These are phyloP conservation scores for Pedinophyceae sp. DNA, from an alignment of 139 green algal genomes.

Conservation along the genomic window DNA sequence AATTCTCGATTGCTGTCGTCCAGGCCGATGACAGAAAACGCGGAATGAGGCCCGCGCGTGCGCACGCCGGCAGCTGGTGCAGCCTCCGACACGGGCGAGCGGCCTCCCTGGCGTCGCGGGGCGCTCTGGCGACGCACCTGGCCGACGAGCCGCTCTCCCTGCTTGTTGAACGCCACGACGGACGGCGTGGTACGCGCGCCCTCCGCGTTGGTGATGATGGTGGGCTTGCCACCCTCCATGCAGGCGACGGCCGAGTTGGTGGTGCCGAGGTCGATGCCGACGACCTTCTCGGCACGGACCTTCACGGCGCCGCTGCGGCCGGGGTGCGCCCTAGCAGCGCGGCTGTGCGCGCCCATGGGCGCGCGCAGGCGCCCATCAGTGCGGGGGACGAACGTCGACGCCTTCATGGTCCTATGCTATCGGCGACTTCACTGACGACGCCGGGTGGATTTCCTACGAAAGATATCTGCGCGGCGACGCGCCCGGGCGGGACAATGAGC, in stretches of 20 bases:
- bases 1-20: neutral
- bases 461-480: too few species aligned
- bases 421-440: too few species aligned
- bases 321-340: too few species aligned
- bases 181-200: constrained; percentile 90
- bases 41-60: neutral
- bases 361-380: too few species aligned
- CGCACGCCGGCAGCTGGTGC: constrained; percentile 1
- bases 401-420: too few species aligned
- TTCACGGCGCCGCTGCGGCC: constrained; percentile 7
- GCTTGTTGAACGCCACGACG: constrained; percentile 91
- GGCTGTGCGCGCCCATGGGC: too few species aligned
- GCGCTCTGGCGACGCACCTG: too few species aligned
- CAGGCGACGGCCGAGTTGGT: constrained; percentile 87
- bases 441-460: too few species aligned
- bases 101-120: too few species aligned
- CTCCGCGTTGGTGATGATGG: constrained; percentile 96
- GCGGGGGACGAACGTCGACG: too few species aligned
- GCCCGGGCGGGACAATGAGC: too few species aligned
- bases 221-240: constrained; percentile 86
- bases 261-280: constrained; percentile 81
- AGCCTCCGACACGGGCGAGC: neutral
- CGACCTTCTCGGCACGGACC: constrained; percentile 38
- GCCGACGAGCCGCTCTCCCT: constrained; percentile 87
- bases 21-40: neutral